Conservation (phyloP, 2,329 filamentous ascomycete genomes). For the Venturia aucupariae region DNA sequence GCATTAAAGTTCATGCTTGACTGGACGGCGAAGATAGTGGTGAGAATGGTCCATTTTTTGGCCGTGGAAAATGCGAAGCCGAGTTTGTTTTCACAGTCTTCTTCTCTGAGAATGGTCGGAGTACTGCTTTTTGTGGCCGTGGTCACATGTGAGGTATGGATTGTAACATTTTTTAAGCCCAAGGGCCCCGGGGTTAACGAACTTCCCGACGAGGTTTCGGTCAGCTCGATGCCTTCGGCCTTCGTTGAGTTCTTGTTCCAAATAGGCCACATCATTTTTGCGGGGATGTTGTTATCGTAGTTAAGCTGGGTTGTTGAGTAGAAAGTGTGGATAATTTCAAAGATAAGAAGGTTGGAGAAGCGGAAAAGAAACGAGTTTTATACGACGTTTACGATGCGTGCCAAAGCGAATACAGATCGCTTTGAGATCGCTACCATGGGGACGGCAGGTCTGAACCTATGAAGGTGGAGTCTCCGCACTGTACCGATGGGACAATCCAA, state of each 20-base stretch:
- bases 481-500: background rate
- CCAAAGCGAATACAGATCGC: background rate
- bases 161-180: background rate
- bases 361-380: background rate
- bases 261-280: background rate
- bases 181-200: background rate
- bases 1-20: slow-evolving; percentile 48
- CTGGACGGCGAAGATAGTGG: slow-evolving; percentile 43
- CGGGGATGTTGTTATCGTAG: background rate
- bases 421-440: background rate
- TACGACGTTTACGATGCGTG: background rate
- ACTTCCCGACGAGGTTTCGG: background rate
- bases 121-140: background rate
- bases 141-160: background rate
- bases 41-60: slow-evolving; percentile 45
- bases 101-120: slow-evolving; percentile 25
- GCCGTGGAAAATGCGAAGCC: slow-evolving; percentile 36
- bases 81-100: slow-evolving; percentile 33
- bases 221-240: background rate
- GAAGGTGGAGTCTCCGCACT: background rate
- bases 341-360: too few relatives aligned
- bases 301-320: background rate
- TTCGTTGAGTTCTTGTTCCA: background rate
- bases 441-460: background rate
- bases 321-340: too few relatives aligned